Evolutionary conservation across 2,329 filamentous ascomycete genomes (phyloP).

Genomic region (Fusarium sp.): DNA sequence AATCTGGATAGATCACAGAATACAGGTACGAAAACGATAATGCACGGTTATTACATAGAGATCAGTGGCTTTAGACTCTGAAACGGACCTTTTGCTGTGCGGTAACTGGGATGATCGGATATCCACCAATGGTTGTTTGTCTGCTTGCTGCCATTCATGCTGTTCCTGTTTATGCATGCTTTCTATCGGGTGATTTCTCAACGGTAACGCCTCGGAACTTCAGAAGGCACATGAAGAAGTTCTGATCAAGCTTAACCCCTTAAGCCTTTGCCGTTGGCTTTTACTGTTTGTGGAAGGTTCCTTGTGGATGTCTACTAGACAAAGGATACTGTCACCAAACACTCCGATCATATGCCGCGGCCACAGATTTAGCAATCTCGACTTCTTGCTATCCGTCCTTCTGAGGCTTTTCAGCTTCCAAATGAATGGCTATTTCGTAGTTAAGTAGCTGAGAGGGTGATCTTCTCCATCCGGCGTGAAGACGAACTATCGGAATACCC

Average conservation of each 20-base stretch:
- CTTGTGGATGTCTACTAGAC: neutral
- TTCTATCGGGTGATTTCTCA: neutral
- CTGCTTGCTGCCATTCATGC: neutral
- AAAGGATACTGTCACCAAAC: neutral
- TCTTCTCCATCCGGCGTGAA: neutral
- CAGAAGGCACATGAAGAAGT: neutral
- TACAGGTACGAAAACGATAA: neutral
- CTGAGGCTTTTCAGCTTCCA: accelerated
- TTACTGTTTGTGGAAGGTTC: neutral
- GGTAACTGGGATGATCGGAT: neutral
- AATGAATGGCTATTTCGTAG: accelerated
- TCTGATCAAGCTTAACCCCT: neutral
- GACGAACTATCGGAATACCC: neutral
- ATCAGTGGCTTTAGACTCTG: slow-evolving; percentile 29
- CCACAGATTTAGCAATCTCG: accelerated
- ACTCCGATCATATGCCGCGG: neutral
- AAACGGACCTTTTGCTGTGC: neutral
- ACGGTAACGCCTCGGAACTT: neutral
- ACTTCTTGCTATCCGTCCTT: accelerated
- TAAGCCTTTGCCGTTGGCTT: neutral
- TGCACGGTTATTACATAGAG: neutral
- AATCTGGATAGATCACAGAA: neutral
- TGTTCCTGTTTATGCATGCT: neutral
- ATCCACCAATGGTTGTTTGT: slow-evolving; percentile 1
- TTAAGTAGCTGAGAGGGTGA: neutral